Evolutionary conservation across 257 asterid species (phyloP).

Genomic region (Ilex asprella): DNA sequence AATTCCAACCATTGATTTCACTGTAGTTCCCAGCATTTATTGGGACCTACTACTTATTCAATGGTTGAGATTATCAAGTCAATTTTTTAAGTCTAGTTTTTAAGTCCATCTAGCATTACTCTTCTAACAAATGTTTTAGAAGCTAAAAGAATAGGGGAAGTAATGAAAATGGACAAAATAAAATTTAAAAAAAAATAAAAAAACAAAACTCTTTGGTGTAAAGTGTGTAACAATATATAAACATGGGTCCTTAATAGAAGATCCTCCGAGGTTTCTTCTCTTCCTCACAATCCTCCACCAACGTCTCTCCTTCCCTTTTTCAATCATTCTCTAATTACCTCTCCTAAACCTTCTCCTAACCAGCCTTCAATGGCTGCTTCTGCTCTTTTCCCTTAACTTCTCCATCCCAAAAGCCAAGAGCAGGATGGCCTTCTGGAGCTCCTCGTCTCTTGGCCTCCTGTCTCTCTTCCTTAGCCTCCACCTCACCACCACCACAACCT

Average conservation of each 20-base stretch:
- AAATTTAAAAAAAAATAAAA: too few species aligned
- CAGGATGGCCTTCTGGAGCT: slow-evolving; percentile 68
- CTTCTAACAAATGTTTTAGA: too few species aligned
- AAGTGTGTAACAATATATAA: too few species aligned
- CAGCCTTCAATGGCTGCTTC: slow-evolving; percentile 54
- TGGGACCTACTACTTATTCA: too few species aligned
- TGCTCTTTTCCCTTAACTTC: slow-evolving; percentile 19
- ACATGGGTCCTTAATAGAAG: background rate
- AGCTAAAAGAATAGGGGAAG: too few species aligned
- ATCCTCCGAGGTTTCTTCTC: slow-evolving; percentile 32
- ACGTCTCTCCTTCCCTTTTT: slow-evolving; percentile 22
- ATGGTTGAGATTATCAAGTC: too few species aligned
- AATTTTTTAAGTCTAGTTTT: too few species aligned
- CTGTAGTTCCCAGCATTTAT: too few species aligned
- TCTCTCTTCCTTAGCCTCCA: slow-evolving; percentile 36
- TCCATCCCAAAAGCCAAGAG: slow-evolving; percentile 26
- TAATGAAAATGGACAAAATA: too few species aligned
- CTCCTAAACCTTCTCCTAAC: slow-evolving; percentile 45
- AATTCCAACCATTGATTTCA: too few species aligned
- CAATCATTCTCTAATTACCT: slow-evolving; percentile 28
- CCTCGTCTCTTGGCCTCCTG: slow-evolving; percentile 52
- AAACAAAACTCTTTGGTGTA: too few species aligned
- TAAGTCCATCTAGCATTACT: too few species aligned
- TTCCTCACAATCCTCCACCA: slow-evolving; percentile 31
- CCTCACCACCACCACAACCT: slow-evolving; percentile 4